These are phyloP conservation scores for Fusarium sp. DNA, from an alignment of 2,329 filamentous ascomycete species.

Conservation along the genomic window DNA sequence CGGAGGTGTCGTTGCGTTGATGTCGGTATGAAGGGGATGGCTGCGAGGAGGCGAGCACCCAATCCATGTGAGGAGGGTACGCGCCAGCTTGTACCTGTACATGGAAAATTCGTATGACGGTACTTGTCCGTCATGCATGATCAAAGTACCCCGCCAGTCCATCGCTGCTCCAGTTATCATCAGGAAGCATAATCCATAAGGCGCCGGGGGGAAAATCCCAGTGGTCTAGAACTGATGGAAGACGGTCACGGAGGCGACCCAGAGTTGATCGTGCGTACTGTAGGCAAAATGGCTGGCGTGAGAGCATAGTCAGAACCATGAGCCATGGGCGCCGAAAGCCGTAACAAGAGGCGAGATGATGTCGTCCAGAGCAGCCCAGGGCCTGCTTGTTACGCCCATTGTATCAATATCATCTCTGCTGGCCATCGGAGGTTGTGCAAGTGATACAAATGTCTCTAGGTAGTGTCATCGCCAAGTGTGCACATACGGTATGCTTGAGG, in stretches of 20 bases:
- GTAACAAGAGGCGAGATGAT: slow-evolving; percentile 14
- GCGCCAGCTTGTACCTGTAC: slow-evolving; percentile 46
- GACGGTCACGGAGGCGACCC: slow-evolving; percentile 18
- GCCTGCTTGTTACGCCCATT: slow-evolving; percentile 20
- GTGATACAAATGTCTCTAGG: slow-evolving; percentile 43
- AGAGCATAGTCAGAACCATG: neutral
- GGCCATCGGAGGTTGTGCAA: slow-evolving; percentile 28
- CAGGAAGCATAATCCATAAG: slow-evolving; percentile 26
- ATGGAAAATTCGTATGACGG: slow-evolving; percentile 50
- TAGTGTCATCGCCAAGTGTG: slow-evolving; percentile 37
- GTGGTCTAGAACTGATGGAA: slow-evolving; percentile 41
- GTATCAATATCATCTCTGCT: slow-evolving; percentile 18
- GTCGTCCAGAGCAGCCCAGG: slow-evolving; percentile 11
- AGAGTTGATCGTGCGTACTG: slow-evolving; percentile 21
- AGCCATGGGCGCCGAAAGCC: neutral
- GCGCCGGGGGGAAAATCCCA: slow-evolving; percentile 13
- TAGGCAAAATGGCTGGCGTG: neutral
- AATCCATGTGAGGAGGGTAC: slow-evolving; percentile 41
- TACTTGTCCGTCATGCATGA: slow-evolving; percentile 51
- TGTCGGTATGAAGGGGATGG: slow-evolving; percentile 12
- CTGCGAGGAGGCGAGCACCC: slow-evolving; percentile 26
- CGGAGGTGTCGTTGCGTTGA: slow-evolving; percentile 6
- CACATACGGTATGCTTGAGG: slow-evolving; percentile 34
- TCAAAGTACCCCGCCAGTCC: slow-evolving; percentile 48
- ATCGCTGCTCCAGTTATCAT: slow-evolving; percentile 32